Evolutionary conservation across 208 protist species (phyloP), one percentile per base, ranked within the genome.

Genomic region (Leishmania lainsoni): DNA sequence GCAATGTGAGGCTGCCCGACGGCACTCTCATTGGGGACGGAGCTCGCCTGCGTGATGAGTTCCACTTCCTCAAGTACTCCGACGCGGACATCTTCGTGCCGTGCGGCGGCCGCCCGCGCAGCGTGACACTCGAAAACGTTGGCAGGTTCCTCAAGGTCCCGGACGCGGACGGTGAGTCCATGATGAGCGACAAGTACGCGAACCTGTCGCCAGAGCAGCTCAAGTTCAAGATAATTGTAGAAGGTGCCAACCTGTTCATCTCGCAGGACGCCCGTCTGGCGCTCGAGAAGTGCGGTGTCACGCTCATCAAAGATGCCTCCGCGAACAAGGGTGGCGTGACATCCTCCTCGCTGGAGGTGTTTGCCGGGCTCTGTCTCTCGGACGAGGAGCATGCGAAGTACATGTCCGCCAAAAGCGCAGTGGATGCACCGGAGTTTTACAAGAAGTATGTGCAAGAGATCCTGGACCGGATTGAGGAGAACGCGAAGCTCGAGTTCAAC

Each of bases 211-310:
- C 69, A 26, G 81, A 96, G 66, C 75, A 87, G 75, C 92, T 92
- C 35, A 92, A 95, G 86, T 99, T 96, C 89, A 97, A 97, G 89
- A 95, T 97, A 81, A 99, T 99, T 87, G 93, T 99, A 29, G 98
- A 99, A 83, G 98, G 98, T 56, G 98, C 98, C n/a, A 99, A 99
- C 89, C 87, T 99, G 35, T 99, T 99, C 90, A 95, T 99, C 78
- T 98, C 98, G 17, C 96, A 98, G 83, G 97, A 98, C 75, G 97
- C 97, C 49, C 92, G 98, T 58, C 83, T 97, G n/a, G 93, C 96
- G 29, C 80, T 98, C 5, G 96, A 98, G 91, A 90, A 94, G 63
- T 91, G 87, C 63, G 96, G 95, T 56, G 91, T 98, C 22, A 83
- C 87, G 22, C 83, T 97, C 17, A 95, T 98, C 81, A 97, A 98